Conservation (phyloP, 1,284 basidiomycete species). For the Binderoboletus segoi region DNA sequence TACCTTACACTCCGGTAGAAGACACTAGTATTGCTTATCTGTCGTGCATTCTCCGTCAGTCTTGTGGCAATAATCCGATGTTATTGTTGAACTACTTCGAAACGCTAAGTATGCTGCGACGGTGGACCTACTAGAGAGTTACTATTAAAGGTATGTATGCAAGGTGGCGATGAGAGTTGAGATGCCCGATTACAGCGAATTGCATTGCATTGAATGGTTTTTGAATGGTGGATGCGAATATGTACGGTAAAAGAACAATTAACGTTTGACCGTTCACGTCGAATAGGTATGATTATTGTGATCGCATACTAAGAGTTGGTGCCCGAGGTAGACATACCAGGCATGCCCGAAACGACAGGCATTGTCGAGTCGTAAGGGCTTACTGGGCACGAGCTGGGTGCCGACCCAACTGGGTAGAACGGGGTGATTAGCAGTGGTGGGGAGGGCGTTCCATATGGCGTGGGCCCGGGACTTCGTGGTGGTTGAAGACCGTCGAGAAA, state of each 20-base stretch:
- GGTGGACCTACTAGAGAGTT: conserved; percentile 20
- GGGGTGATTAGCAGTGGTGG: conserved; percentile 41
- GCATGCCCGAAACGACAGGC: conserved; percentile 17
- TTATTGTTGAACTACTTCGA: conserved; percentile 20
- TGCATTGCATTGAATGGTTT: conserved; percentile 15
- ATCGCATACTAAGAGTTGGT: conserved; percentile 5
- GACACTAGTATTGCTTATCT: neutral
- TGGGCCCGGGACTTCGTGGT: conserved; percentile 6
- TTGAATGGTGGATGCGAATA: conserved; percentile 14
- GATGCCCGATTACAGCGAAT: conserved; percentile 16
- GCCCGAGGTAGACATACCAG: conserved; percentile 15
- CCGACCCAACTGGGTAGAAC: conserved; percentile 36
- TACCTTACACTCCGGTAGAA: no score
- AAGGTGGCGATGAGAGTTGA: conserved; percentile 8
- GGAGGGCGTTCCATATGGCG: conserved; percentile 25
- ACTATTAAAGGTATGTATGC: conserved; percentile 25
- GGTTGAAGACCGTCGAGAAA: conserved; percentile 11
- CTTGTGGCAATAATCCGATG: conserved; percentile 8
- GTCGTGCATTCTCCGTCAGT: neutral
- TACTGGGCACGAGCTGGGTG: conserved; percentile 8
- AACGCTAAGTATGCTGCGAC: conserved; percentile 18
- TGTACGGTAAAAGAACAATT: conserved; percentile 25
- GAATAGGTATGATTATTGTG: conserved; percentile 3
- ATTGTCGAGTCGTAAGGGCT: conserved; percentile 13
- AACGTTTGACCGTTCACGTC: conserved; percentile 2